Evolutionary conservation across 148 eudicot species (phyloP).

Genomic region (Vaccinium vitisidaea): DNA sequence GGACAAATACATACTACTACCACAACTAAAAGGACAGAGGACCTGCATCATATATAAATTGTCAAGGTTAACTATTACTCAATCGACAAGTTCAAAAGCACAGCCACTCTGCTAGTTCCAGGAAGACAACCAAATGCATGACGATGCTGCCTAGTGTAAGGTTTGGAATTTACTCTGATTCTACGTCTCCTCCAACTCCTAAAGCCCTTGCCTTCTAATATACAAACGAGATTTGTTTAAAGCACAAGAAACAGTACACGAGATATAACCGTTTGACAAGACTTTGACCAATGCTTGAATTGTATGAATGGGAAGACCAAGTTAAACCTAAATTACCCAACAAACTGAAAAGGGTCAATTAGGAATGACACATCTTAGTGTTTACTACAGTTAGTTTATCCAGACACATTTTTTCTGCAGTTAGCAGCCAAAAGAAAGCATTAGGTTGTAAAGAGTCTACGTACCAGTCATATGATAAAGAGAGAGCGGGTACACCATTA

Average conservation of each 20-base stretch:
- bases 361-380: not conserved
- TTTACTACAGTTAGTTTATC: not conserved
- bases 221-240: not conserved
- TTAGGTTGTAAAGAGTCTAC: constrained; percentile 4
- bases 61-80: not conserved
- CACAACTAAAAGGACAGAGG: too few species aligned
- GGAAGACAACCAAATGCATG: not conserved
- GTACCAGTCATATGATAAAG: constrained; percentile 89
- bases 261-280: not conserved
- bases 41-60: too few species aligned
- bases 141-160: not conserved
- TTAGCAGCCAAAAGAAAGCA: not conserved
- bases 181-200: not conserved
- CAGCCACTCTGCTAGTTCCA: not conserved
- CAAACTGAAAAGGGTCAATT: not conserved
- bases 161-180: not conserved
- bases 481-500: constrained; percentile 64
- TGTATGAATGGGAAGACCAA: not conserved
- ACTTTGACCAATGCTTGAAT: not conserved
- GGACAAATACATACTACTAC: not conserved
- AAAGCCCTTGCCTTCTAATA: not conserved
- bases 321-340: not conserved
- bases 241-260: not conserved
- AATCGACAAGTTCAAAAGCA: not conserved
- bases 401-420: not conserved